A percentile compares a stretch with the other conserved stretches of the same genome.
Conservation (phyloP, 768 basidiomycete species). For the Mycena metata region DNA sequence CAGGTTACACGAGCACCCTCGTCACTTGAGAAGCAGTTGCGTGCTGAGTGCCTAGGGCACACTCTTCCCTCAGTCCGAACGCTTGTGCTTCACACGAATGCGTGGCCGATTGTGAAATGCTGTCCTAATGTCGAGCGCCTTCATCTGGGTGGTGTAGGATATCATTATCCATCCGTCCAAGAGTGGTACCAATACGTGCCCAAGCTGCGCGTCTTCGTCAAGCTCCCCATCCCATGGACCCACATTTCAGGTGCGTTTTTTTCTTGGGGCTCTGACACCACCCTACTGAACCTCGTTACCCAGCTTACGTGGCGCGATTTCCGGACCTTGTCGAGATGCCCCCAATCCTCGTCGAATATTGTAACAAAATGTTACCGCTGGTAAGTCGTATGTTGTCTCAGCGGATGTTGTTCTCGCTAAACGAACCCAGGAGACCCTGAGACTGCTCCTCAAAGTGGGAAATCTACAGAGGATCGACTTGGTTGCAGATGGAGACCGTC, state of each 20-base stretch:
- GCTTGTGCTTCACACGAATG: neutral
- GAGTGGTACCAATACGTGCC: neutral
- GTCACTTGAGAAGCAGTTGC: neutral
- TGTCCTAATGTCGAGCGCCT: neutral
- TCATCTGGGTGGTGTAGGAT: neutral
- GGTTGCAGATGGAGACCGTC: neutral
- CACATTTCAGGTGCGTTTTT: no score
- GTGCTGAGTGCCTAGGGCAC: neutral
- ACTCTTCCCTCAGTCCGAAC: neutral
- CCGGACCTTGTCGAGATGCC: neutral
- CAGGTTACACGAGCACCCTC: slow-evolving; percentile 19
- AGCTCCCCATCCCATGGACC: neutral
- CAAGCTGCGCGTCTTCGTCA: neutral
- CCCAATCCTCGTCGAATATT: neutral
- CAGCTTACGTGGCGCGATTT: neutral
- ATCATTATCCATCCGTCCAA: no score
- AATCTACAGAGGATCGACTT: neutral
- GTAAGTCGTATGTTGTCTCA: neutral
- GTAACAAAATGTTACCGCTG: no score
- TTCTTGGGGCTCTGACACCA: no score
- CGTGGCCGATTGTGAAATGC: neutral
- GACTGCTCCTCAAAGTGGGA: neutral
- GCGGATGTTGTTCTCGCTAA: neutral
- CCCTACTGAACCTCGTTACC: neutral
- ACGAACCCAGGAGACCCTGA: neutral